Evolutionary conservation across 768 basidiomycete genomes (phyloP), one percentile per base, ranked within the genome.

Genomic region (Favolaschia claudopus): DNA sequence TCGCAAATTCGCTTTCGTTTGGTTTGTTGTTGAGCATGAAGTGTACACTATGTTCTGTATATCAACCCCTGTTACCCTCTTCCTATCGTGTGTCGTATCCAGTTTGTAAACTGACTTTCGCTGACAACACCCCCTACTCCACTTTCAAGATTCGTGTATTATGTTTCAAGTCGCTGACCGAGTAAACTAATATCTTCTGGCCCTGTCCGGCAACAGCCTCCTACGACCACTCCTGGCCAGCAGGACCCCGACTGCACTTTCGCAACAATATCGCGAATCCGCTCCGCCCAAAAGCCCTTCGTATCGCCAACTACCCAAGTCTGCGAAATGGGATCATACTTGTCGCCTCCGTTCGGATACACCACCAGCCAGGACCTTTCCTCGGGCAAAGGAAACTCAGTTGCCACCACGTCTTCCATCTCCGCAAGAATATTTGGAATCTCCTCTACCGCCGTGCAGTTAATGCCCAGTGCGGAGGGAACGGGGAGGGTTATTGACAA

Each of bases 301-400:
- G 29, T 51, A 12, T 62, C 57, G 13, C 58, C 49, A 20, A 46
- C 58, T 17, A 48, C 37, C 86, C 88, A 90, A 17, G 74, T 74
- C 51, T 77, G 71, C 7, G 76, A 76, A 24, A 69, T 59, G 14
- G 76, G 68, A 68, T 88, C 81, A 65, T 86, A 91, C 1, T 76
- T 68, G 43, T 84, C 80, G 32, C 85, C 86, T 7, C 87, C 86
- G 64, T 92, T 91, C 6, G 92, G 91, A 66, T 92, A 91, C 22
- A 93, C 61, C 6, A 92, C 80, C 10, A 93, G 74, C 75, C 80
- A 87, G 7, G 83, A 84, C 60, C 46, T 24, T 25, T 47, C 28
- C 43, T 34, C 57, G 49, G n/a, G 48, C 47, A n/a, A 51, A 55
- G 20, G 60, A 33, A 17, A 59, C 52, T 52, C 53, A 47, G n/a